Conservation (phyloP, 202 grass and related monocot species). For the Panicum hallii region DNA sequence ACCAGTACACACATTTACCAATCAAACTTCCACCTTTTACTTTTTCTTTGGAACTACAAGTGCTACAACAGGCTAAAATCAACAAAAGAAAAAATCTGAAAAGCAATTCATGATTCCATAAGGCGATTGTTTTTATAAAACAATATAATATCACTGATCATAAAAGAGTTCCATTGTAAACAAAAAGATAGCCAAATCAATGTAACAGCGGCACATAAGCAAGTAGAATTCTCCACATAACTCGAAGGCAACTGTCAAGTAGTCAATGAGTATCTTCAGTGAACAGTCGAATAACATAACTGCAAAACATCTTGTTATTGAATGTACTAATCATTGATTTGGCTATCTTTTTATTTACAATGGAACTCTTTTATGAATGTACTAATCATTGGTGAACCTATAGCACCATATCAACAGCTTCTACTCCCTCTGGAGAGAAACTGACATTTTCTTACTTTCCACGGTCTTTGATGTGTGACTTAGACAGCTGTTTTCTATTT, state of each 20-base stretch:
- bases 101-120: not conserved
- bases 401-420: not conserved
- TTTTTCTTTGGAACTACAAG: slow-evolving; percentile 9
- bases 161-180: not conserved
- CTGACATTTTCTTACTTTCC: not conserved
- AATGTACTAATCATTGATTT: not conserved
- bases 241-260: not conserved
- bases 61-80: not conserved
- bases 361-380: no score
- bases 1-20: not conserved
- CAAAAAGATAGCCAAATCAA: slow-evolving; percentile 14
- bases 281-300: slow-evolving; percentile 3
- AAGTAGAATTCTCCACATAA: slow-evolving; percentile 1
- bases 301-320: not conserved
- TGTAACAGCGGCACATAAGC: not conserved
- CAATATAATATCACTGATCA: not conserved
- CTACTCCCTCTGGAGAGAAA: slow-evolving; percentile 2
- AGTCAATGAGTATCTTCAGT: not conserved
- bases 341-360: no score
- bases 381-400: not conserved
- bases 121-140: not conserved
- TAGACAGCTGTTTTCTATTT: not conserved
- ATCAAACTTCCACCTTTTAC: not conserved
- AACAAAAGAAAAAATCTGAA: not conserved
- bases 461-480: not conserved